Evolutionary conservation across 1,139 yeast species (phyloP), one percentile per base, ranked within the genome.

Genomic region (Taphrina wiesneri): DNA sequence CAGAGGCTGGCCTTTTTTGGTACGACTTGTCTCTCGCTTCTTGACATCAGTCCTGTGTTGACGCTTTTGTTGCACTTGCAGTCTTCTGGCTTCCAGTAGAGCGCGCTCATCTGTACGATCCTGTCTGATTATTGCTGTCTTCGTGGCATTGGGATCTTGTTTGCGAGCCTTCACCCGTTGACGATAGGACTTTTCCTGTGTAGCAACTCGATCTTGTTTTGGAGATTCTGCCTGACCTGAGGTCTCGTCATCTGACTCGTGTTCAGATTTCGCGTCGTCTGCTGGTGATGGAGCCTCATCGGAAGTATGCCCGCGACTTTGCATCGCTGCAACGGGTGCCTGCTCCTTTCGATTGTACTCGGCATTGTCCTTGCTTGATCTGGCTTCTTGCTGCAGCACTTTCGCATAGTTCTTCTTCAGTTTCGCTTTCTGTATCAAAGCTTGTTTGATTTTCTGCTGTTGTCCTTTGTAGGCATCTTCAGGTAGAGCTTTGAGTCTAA

Each of bases 391-490:
- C 21, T 45, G 43, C 32, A 62, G 41, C n/a, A 54, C 39, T 26
- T 45, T 52, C n/a, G 65, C 65, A 23, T 62, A 62, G 19, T 62
- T 43, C 60, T 53, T 62, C 54, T 62, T 62, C 17, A 62, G 32
- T 25, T 53, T 62, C 28, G 65, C 65, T 36, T 53, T 52, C 21
- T 62, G 60, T 11, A 62, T 62, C 32, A 62, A 47, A 30, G 28
- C 45, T 36, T 53, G 52, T 51, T 62, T 62, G 36, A 62, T 19
- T 15, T 51, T 25, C 15, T 60, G 43, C 19, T 60, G 64, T 25
- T 51, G 56, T 5, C 64, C 64, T 17, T 21, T 34, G 32, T 60
- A 60, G 9, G 64, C 64, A 51, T 60, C 64, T n/a, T 28, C 57
- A n/a, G 64, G 64, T 11, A 60, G 51, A n/a, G 51, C 43, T 23